Percentiles rank a stretch among this genome's conserved stretches.
Conservation (phyloP, 805 yeast genomes). For the Middelhovenomyces tepae region DNA sequence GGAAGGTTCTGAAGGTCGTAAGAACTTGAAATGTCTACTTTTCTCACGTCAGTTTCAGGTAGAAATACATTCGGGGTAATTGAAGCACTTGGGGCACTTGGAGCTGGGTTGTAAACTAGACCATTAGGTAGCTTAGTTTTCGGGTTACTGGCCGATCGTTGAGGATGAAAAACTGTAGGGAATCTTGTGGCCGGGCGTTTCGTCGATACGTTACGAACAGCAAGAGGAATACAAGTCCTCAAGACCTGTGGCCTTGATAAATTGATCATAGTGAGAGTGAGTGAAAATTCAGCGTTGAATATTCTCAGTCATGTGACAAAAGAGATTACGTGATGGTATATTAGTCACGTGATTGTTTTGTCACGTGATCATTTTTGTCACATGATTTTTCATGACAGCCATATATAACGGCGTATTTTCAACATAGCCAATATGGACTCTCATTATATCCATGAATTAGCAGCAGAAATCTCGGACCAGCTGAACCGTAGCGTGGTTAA, state of each 20-base stretch:
- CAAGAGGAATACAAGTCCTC: no score
- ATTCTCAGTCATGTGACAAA: no score
- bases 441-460: conserved; percentile 11
- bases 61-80: conserved; percentile 64
- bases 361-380: no score
- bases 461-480: conserved; percentile 16
- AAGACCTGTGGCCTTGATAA: no score
- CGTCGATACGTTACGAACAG: conserved; percentile 4
- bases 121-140: conserved; percentile 50
- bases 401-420: no score
- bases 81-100: conserved; percentile 48
- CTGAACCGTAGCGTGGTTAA: conserved; percentile 16
- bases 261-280: no score
- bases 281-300: no score
- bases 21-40: conserved; percentile 18
- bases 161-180: conserved; percentile 53
- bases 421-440: conserved; percentile 1
- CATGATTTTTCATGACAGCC: background rate
- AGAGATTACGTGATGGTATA: no score
- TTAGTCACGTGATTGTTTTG: no score
- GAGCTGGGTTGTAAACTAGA: conserved; percentile 52
- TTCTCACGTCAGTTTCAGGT: conserved; percentile 53
- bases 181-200: conserved; percentile 23
- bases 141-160: conserved; percentile 58
- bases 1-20: conserved; percentile 21